These are phyloP conservation scores for Trypethelium eluteriae DNA, from an alignment of 495 filamentous ascomycete genomes.

Conservation along the genomic window DNA sequence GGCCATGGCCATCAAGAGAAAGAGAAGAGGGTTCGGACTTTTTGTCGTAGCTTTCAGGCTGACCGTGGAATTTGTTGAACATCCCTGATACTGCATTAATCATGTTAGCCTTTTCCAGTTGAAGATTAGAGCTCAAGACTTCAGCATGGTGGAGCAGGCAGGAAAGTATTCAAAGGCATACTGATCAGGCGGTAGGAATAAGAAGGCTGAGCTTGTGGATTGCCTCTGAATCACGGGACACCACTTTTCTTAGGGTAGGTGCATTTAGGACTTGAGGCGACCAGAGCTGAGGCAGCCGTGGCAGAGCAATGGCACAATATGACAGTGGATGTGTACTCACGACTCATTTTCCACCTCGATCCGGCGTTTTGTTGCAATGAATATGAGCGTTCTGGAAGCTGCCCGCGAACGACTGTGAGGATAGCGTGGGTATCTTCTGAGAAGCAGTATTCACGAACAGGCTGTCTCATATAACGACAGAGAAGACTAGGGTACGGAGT, in stretches of 20 bases:
- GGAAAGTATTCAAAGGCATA: too few species aligned
- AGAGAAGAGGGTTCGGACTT: conserved; percentile 53
- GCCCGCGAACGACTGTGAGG: conserved; percentile 2
- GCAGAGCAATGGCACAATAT: neutral
- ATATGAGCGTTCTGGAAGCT: neutral
- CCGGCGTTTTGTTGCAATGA: neutral
- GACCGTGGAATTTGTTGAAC: conserved; percentile 95
- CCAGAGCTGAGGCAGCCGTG: neutral
- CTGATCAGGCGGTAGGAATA: too few species aligned
- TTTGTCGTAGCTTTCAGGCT: conserved; percentile 97
- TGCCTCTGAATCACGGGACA: neutral
- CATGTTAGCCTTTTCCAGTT: conserved; percentile 8
- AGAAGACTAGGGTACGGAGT: neutral
- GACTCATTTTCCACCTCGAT: neutral
- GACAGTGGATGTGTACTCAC: neutral
- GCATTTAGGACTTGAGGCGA: neutral
- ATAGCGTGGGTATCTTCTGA: conserved; percentile 10
- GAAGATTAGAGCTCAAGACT: neutral
- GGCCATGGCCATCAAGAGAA: conserved; percentile 11
- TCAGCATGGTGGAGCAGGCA: neutral
- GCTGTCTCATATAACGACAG: conserved; percentile 3
- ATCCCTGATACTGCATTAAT: conserved; percentile 66
- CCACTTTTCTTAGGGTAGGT: neutral
- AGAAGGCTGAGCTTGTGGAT: neutral
- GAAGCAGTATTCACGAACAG: conserved; percentile 10